These are phyloP conservation scores for Ramaria rubella DNA, from an alignment of 768 basidiomycete species.

Conservation along the genomic window DNA sequence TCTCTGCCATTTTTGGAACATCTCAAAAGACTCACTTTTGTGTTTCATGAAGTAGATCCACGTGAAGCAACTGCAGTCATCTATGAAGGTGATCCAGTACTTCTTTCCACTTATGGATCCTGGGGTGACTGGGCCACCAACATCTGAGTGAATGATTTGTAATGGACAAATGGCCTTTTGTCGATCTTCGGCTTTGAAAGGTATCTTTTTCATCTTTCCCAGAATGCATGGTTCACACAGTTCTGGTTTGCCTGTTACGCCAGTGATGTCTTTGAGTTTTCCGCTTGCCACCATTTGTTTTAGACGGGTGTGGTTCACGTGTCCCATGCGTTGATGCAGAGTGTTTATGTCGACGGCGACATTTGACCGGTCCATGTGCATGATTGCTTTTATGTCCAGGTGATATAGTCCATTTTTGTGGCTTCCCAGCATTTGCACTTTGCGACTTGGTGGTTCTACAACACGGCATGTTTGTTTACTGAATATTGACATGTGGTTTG, in stretches of 20 bases:
- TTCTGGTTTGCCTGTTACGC: too few relatives aligned
- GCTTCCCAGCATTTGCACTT: not conserved
- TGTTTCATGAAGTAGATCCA: too few relatives aligned
- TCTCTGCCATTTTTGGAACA: too few relatives aligned
- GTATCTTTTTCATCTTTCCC: too few relatives aligned
- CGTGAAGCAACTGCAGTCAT: too few relatives aligned
- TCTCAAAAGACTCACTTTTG: too few relatives aligned
- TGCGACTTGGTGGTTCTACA: not conserved
- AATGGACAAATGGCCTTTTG: not conserved
- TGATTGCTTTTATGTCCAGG: not conserved
- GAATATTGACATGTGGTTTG: constrained; percentile 7
- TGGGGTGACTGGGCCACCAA: too few relatives aligned
- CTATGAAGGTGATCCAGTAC: too few relatives aligned
- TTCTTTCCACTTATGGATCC: too few relatives aligned
- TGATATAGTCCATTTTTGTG: constrained; percentile 13
- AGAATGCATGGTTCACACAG: not conserved
- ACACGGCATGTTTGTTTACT: not conserved
- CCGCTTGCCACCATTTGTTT: not conserved
- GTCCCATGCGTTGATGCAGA: constrained; percentile 6
- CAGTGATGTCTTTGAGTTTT: not conserved
- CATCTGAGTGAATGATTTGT: not conserved
- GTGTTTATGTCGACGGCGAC: constrained; percentile 1
- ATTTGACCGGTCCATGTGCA: constrained; percentile 1
- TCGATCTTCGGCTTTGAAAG: not conserved
- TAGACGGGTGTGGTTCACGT: not conserved